Evolutionary conservation across 2,329 filamentous ascomycete species (phyloP).

Genomic region (Chalara sp.): DNA sequence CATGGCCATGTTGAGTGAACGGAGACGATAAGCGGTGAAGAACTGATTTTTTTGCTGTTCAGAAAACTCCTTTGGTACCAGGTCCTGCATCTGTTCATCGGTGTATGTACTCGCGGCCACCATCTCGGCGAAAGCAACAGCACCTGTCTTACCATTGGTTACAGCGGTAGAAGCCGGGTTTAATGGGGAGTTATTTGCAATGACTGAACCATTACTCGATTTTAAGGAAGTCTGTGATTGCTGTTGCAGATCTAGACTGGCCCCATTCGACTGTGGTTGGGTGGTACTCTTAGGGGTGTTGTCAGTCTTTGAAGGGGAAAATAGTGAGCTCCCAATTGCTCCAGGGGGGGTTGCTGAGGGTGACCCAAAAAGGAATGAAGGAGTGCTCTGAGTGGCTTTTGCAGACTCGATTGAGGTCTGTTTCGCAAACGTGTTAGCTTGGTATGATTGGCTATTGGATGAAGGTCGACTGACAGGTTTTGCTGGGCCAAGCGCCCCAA

Average conservation of each 20-base stretch:
- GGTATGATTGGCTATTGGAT: too few species aligned
- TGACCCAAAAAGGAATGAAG: too few species aligned
- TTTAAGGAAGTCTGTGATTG: neutral
- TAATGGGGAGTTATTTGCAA: neutral
- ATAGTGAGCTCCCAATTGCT: neutral
- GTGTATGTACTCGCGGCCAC: conserved; percentile 12
- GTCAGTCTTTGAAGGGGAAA: conserved; percentile 12
- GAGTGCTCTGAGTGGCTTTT: too few species aligned
- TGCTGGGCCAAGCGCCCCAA: too few species aligned
- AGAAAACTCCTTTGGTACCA: conserved; percentile 17
- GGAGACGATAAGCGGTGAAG: conserved; percentile 21
- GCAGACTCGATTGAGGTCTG: too few species aligned
- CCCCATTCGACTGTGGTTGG: conserved; percentile 11
- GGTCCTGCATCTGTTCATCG: conserved; percentile 13
- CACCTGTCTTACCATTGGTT: conserved; percentile 1
- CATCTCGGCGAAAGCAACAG: conserved; percentile 6
- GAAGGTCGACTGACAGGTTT: too few species aligned
- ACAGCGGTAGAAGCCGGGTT: neutral
- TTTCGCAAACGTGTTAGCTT: too few species aligned
- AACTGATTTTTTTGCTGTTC: conserved; percentile 17
- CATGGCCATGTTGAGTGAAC: conserved; percentile 22
- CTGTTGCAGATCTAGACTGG: conserved; percentile 9
- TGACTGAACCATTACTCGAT: neutral
- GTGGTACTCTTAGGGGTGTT: conserved; percentile 10
- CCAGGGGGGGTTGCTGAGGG: too few species aligned